phyloP scores from a whole-genome alignment of 805 yeast genomes.

The Wickerhamiella cacticola region DNA sequence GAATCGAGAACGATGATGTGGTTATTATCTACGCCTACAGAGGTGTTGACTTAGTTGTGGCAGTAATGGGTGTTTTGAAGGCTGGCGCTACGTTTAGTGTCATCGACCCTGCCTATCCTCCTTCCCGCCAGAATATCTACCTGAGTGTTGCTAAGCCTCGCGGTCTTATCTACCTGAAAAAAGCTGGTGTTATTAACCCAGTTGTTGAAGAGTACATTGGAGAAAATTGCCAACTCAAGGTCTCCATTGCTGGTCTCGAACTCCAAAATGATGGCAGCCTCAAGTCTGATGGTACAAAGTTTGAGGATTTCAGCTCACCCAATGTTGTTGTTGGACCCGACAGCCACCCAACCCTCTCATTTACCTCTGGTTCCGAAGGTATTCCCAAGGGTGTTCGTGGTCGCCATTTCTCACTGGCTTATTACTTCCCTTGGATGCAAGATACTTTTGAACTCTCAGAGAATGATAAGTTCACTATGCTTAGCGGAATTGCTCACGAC shows the following conservation, averaged over 20 bases:
- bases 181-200: conserved; percentile 74
- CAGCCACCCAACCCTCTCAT: conserved; percentile 89
- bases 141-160: conserved; percentile 85
- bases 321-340: conserved; percentile 96
- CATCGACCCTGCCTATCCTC: conserved; percentile 98
- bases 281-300: conserved; percentile 34
- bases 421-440: conserved; percentile 99
- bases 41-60: conserved; percentile 92
- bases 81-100: conserved; percentile 99
- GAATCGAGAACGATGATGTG: conserved; percentile 82
- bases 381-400: conserved; percentile 98
- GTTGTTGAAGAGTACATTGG: conserved; percentile 68
- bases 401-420: conserved; percentile 91
- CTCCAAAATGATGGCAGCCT: conserved; percentile 64
- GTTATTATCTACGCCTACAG: conserved; percentile 97
- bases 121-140: conserved; percentile 91
- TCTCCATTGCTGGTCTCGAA: conserved; percentile 67
- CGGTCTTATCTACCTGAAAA: conserved; percentile 78
- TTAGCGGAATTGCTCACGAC: conserved; percentile 97
- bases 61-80: conserved; percentile 94
- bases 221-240: conserved; percentile 56
- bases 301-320: conserved; percentile 36
- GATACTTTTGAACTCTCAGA: conserved; percentile 63
- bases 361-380: conserved; percentile 97
- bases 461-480: conserved; percentile 87